A percentile compares a stretch with the other conserved stretches of the same genome.
Conservation (phyloP, 2,329 filamentous ascomycete genomes). For the Dactylellina cionopaga region DNA sequence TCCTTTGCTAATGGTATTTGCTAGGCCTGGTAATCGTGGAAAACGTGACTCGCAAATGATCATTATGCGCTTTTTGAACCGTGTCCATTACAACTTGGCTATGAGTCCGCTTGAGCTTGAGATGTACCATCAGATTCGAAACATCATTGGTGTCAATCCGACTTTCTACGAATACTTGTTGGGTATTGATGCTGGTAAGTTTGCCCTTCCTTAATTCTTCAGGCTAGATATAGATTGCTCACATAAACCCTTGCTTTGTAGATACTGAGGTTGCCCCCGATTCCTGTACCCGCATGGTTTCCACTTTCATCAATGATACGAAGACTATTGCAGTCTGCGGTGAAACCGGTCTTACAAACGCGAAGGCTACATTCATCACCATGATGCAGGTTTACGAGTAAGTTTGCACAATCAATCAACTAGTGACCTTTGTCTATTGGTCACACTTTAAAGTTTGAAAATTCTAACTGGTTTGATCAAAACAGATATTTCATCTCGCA, state of each 20-base stretch:
- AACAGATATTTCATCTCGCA: conserved; percentile 92
- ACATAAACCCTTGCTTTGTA: conserved; percentile 25
- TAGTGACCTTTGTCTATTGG: neutral
- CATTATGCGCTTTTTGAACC: conserved; percentile 98
- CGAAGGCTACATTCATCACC: conserved; percentile 90
- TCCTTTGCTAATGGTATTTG: neutral
- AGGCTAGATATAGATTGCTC: too few relatives aligned
- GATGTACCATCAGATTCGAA: conserved; percentile 98
- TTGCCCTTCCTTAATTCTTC: neutral
- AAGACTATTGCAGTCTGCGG: conserved; percentile 93
- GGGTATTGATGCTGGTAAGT: conserved; percentile 80
- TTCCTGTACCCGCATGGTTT: conserved; percentile 89
- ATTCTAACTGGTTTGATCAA: conserved; percentile 14
- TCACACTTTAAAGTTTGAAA: too few relatives aligned
- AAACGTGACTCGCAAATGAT: conserved; percentile 99
- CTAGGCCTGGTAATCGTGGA: conserved; percentile 87
- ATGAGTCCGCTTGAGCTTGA: conserved; percentile 98
- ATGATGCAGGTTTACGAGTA: conserved; percentile 99
- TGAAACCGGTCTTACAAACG: conserved; percentile 91
- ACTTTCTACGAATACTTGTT: conserved; percentile 98
- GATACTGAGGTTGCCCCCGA: conserved; percentile 93
- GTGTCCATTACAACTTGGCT: conserved; percentile 93
- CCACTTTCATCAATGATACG: conserved; percentile 89
- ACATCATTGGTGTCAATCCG: conserved; percentile 98
- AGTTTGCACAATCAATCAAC: conserved; percentile 9